Evolutionary conservation across 192 early-diverging fungal genomes (phyloP).

Genomic region (Gryganskiella cystojenkinii): DNA sequence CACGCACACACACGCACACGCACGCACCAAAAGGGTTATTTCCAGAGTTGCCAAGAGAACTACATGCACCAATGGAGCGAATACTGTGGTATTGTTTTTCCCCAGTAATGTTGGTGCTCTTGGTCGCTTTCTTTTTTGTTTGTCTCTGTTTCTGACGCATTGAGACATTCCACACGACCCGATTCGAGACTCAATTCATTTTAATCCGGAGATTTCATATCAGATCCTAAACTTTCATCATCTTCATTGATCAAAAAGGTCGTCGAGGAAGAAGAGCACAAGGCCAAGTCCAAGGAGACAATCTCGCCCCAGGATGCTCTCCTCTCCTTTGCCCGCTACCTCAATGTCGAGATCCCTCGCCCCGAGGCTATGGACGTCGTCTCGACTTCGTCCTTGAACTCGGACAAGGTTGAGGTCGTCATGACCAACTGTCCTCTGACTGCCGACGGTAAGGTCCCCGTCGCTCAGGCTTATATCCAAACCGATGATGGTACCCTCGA

Average conservation of each 20-base stretch:
- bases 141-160: no score
- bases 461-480: slow-evolving; percentile 73
- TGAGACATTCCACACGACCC: no score
- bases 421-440: slow-evolving; percentile 66
- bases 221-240: neutral
- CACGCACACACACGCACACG: no score
- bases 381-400: slow-evolving; percentile 48
- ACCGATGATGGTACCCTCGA: slow-evolving; percentile 63
- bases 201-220: no score
- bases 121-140: no score
- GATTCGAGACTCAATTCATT: no score
- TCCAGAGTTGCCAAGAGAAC: neutral
- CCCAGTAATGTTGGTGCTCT: no score
- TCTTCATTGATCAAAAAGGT: neutral
- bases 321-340: slow-evolving; percentile 65
- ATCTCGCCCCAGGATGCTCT: slow-evolving; percentile 74
- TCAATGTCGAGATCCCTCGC: slow-evolving; percentile 64
- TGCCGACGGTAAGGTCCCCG: slow-evolving; percentile 63
- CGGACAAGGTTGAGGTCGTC: slow-evolving; percentile 44
- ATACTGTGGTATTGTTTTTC: no score
- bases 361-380: slow-evolving; percentile 55
- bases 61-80: no score
- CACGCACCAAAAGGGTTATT: neutral
- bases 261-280: neutral
- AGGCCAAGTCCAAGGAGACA: slow-evolving; percentile 38